Percentiles rank a stretch among this genome's conserved stretches.
Evolutionary conservation across 257 asterid genomes (phyloP).

Genomic region (Solanum bulbocastanum): DNA sequence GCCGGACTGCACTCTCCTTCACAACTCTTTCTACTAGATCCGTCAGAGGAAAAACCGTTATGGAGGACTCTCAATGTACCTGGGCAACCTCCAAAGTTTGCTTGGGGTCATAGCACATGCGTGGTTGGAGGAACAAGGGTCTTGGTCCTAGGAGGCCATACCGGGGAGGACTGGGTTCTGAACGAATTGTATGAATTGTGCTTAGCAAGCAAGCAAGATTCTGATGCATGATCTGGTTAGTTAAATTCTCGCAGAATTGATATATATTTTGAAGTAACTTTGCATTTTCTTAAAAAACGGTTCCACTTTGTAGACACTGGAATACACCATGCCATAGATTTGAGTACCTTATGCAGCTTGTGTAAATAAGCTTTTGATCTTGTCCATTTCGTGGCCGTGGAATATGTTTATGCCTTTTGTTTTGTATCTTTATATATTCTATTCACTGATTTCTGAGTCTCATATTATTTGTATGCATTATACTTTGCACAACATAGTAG

Average conservation of each 20-base stretch:
- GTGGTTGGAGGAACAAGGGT: conserved; percentile 88
- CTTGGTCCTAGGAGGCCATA: conserved; percentile 78
- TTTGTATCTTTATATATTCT: background rate
- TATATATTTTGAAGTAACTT: background rate
- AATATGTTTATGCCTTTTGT: background rate
- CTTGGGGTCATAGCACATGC: conserved; percentile 92
- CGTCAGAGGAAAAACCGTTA: conserved; percentile 65
- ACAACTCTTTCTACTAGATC: conserved; percentile 70
- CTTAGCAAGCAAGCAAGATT: conserved; percentile 74
- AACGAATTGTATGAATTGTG: conserved; percentile 73
- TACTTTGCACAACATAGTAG: background rate
- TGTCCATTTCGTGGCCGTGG: background rate
- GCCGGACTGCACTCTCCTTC: conserved; percentile 86
- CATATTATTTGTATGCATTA: background rate
- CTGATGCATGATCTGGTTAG: conserved; percentile 22
- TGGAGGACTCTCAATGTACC: conserved; percentile 77
- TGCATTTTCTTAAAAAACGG: background rate
- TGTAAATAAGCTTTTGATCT: conserved; percentile 5
- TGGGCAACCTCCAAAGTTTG: conserved; percentile 73
- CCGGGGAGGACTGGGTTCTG: conserved; percentile 82
- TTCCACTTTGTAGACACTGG: background rate
- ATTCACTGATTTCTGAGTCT: background rate
- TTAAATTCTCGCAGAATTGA: background rate
- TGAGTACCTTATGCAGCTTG: background rate
- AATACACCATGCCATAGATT: background rate